These are phyloP conservation scores for Calocybe gambosa DNA, from an alignment of 1,284 basidiomycete species.

Conservation along the genomic window DNA sequence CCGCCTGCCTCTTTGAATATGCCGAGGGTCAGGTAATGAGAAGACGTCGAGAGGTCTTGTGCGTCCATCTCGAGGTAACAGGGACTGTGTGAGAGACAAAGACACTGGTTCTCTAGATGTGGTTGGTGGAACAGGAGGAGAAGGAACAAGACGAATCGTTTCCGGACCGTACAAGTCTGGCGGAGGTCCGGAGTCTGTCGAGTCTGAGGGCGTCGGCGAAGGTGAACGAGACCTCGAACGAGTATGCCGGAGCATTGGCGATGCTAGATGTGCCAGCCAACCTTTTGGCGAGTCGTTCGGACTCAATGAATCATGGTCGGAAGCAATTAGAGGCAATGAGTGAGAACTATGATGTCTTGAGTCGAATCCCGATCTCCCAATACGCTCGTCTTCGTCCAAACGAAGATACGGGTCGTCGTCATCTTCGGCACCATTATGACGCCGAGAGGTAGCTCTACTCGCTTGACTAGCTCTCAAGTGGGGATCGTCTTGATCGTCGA, in stretches of 20 bases:
- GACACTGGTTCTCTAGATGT: slow-evolving; percentile 37
- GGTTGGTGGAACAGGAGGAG: slow-evolving; percentile 34
- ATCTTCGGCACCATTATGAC: slow-evolving; percentile 33
- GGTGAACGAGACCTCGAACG: slow-evolving; percentile 39
- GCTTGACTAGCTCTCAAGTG: slow-evolving; percentile 49
- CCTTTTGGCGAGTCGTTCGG: slow-evolving; percentile 38
- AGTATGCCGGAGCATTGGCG: slow-evolving; percentile 31
- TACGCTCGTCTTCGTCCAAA: slow-evolving; percentile 50
- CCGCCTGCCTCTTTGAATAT: slow-evolving; percentile 51
- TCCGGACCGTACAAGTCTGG: slow-evolving; percentile 27
- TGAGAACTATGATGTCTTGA: slow-evolving; percentile 39
- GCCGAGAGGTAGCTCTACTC: slow-evolving; percentile 21
- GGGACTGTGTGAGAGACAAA: slow-evolving; percentile 64
- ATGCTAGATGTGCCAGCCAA: slow-evolving; percentile 69
- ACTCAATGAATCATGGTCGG: slow-evolving; percentile 30
- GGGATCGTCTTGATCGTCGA: slow-evolving; percentile 69
- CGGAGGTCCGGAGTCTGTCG: slow-evolving; percentile 42
- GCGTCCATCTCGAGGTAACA: slow-evolving; percentile 65
- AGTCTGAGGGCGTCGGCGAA: slow-evolving; percentile 41
- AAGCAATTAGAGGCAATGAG: slow-evolving; percentile 47
- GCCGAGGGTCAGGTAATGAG: slow-evolving; percentile 66
- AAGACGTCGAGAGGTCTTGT: slow-evolving; percentile 61
- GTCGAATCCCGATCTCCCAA: slow-evolving; percentile 29
- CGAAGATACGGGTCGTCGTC: slow-evolving; percentile 73
- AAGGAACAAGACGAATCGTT: slow-evolving; percentile 24